Evolutionary conservation across 1,139 yeast species (phyloP).

Genomic region (Meyerozyma smithsonii): DNA sequence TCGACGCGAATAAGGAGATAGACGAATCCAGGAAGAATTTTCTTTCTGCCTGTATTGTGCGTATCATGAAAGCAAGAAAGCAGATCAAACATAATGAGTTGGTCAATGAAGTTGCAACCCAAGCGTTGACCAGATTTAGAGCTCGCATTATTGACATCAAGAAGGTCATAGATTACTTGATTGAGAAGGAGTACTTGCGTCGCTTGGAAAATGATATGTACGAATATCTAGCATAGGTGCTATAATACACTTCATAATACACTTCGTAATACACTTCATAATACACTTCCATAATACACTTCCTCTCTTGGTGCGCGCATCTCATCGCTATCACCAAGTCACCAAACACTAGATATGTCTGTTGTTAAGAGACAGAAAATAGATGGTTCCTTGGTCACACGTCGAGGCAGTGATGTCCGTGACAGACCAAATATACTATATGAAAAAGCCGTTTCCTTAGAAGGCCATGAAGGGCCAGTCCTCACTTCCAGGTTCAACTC

Average conservation of each 20-base stretch:
- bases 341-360: conserved; percentile 4
- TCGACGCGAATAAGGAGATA: conserved; percentile 79
- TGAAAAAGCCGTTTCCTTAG: conserved; percentile 22
- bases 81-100: conserved; percentile 71
- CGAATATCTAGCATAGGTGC: conserved; percentile 63
- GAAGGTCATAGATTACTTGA: conserved; percentile 76
- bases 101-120: conserved; percentile 85
- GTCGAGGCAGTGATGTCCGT: conserved; percentile 4
- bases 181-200: conserved; percentile 79
- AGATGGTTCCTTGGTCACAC: conserved; percentile 4
- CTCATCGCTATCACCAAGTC: background rate
- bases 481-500: conserved; percentile 39
- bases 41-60: conserved; percentile 88
- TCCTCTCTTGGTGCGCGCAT: background rate
- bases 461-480: conserved; percentile 50
- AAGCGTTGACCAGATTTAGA: conserved; percentile 76
- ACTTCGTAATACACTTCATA: background rate
- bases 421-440: conserved; percentile 8
- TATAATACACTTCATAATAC: background rate
- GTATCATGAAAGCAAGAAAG: conserved; percentile 94
- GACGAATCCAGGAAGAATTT: conserved; percentile 83
- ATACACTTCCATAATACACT: background rate
- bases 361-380: conserved; percentile 10
- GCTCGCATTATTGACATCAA: conserved; percentile 86
- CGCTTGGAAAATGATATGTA: conserved; percentile 75